Base-by-base conservation (phyloP, 352 stramenopile species). In the Globisporangium iwayamae region DNA sequence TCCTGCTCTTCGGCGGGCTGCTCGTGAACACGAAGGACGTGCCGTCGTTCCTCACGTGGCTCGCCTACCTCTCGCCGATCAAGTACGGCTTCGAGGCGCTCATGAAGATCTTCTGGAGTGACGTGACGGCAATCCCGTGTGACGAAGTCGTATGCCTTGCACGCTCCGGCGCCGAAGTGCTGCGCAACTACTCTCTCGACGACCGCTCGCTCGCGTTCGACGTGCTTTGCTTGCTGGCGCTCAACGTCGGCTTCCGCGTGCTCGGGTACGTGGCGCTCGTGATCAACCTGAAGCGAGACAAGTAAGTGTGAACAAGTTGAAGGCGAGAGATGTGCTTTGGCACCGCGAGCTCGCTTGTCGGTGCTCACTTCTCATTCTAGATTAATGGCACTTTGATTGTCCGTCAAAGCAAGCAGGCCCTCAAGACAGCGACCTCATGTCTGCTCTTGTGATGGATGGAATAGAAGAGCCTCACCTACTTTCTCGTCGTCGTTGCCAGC, bases 61-160 rank as follows among this genome's bases (percentile, higher is more conserved):
- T 85, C 34, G 47, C 75, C 41, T 79, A 79, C 55, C 30, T 85
- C 0, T 87, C 76, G 13, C 76, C 74, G 1, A 66, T 85, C 43
- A 79, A 79, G 46, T 83, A 78, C 58, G 70, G 74, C 39, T 85
- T 75, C 43, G 72, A 78, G 30, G 78, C 69, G 2, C 20, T 81
- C 16, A 85, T 83, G 70, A 81, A 78, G 30, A 72, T 81, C 39
- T 85, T 72, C 60, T 88, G 79, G 79, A 30, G 64, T 2, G 41
- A 69, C 10, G 63, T 85, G 7, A 32, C 60, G 2, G 30, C 50
- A 0, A 87, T 87, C 18, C 47, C 74, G 13, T 87, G 78, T 60
- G 18, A 41, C 10, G 38, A 43, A 43, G 38, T 4, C 38, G 22
- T 38, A 9, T 63, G 58, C 13, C 34, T 56, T 45, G 46, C 58